Conservation (phyloP, 2,329 filamentous ascomycete species). For the Colletotrichum sp. region DNA sequence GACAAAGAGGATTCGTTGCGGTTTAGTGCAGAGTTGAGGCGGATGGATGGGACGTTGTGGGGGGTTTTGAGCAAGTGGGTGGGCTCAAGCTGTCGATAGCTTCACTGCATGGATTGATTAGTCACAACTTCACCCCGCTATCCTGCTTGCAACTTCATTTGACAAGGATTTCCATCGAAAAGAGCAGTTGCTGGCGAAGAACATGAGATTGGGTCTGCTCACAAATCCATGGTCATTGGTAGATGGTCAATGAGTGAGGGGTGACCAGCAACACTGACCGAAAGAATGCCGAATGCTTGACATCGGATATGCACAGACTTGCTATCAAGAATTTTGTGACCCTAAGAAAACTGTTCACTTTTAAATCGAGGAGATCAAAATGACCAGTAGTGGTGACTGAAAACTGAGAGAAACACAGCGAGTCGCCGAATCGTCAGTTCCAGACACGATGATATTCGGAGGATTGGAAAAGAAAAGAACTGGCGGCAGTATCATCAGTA, state of each 20-base stretch:
- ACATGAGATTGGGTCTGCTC: not conserved
- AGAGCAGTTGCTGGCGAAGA: not conserved
- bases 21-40: not conserved
- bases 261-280: not conserved
- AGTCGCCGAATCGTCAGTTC: no score
- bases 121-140: not conserved
- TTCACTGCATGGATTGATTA: not conserved
- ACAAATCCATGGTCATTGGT: not conserved
- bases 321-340: no score
- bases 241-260: not conserved
- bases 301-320: not conserved
- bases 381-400: no score
- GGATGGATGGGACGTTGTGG: not conserved
- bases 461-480: no score
- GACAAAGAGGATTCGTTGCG: not conserved
- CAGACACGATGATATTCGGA: no score
- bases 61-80: not conserved
- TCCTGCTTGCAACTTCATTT: not conserved
- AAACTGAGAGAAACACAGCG: no score
- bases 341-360: no score
- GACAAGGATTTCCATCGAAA: accelerated
- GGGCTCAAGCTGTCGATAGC: not conserved
- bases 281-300: not conserved
- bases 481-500: no score
- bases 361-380: not conserved